Conservation (phyloP, 345 rosid genomes). For the Triadica sebifera region DNA sequence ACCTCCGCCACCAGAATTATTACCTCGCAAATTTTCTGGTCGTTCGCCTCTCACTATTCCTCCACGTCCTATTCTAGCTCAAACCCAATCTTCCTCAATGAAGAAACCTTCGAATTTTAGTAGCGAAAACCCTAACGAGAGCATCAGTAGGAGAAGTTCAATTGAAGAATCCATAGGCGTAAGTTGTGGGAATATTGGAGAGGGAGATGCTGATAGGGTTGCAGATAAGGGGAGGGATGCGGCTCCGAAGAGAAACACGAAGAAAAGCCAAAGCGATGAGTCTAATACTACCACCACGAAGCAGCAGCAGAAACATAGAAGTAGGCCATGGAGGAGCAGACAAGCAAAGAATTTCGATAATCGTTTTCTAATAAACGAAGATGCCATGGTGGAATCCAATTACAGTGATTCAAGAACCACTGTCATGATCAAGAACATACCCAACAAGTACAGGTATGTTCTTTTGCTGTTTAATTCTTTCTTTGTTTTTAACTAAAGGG, state of each 20-base stretch:
- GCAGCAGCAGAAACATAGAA: slow-evolving; percentile 29
- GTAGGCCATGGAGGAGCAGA: slow-evolving; percentile 48
- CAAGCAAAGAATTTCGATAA: slow-evolving; percentile 43
- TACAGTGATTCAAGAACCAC: slow-evolving; percentile 72
- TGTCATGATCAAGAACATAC: slow-evolving; percentile 97
- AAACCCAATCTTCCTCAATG: neutral
- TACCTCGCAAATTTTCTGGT: slow-evolving; percentile 15
- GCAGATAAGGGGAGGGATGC: slow-evolving; percentile 13
- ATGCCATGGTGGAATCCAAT: slow-evolving; percentile 46
- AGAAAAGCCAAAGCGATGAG: slow-evolving; percentile 25
- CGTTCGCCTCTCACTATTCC: neutral
- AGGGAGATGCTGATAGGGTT: slow-evolving; percentile 9
- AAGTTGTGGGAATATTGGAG: slow-evolving; percentile 21
- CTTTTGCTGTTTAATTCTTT: too few species aligned
- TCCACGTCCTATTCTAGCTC: slow-evolving; percentile 15
- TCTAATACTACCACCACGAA: slow-evolving; percentile 9
- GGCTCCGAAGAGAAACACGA: slow-evolving; percentile 29
- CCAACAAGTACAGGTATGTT: slow-evolving; percentile 82
- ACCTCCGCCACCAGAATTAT: slow-evolving; percentile 13
- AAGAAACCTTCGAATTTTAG: slow-evolving; percentile 5
- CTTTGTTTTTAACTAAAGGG: neutral
- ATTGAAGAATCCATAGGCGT: slow-evolving; percentile 30
- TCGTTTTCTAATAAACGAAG: slow-evolving; percentile 60
- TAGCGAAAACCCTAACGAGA: slow-evolving; percentile 31
- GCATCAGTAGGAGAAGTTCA: neutral